Base-by-base conservation (phyloP, 163 green algal species). In the Chlamydomonas reinhardtii region DNA sequence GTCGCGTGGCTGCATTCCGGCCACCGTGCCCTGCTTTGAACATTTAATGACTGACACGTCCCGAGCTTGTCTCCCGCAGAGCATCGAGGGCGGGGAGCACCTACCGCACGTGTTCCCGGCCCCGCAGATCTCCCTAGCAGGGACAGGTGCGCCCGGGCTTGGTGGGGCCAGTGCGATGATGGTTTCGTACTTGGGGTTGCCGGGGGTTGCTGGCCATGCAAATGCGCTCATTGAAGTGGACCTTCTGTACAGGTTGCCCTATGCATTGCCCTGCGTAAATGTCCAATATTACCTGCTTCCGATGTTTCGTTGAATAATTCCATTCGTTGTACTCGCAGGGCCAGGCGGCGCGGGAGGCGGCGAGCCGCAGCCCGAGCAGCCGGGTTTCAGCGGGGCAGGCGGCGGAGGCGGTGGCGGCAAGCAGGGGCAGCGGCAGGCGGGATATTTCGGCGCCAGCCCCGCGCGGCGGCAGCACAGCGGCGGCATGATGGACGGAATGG, bases 71-170 rank as follows among this genome's bases (percentile, higher is more conserved):
- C 15, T 20, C 54, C 27, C 43, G 65, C 75, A 92, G 89, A 76
- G 74, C 66, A 79, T 92, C 25, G 89, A 92, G 37, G 89, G 89
- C 29, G 82, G 84, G 32, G 89, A 92, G 75, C 74, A 90, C 34
- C 66, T 89, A 66, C 89, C 89, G 24, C 81, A 90, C 71, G 65
- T 79, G 17, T 92, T 92, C 52, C 89, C 89, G 14, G 89, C 72
- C 4, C 82, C 82, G 1, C 80, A 86, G 6, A 31, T 80, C 25
- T 78, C 79, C 25, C 48, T 78, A 16, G 31, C 19, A 0, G 69
- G 24, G 0, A 31, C 69, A 56, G 69, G 69, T 74, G 15, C 17
- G 69, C 12, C 19, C 2, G 4, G 56, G 17, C 5, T 22, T 12
- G 56, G 56, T 64, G 17, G 56, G 39, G 39, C 5, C 56, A 12